A percentile compares a stretch with the other conserved stretches of the same genome.
Conservation (phyloP, 352 stramenopile genomes). For the Globisporangium uncinulatum region DNA sequence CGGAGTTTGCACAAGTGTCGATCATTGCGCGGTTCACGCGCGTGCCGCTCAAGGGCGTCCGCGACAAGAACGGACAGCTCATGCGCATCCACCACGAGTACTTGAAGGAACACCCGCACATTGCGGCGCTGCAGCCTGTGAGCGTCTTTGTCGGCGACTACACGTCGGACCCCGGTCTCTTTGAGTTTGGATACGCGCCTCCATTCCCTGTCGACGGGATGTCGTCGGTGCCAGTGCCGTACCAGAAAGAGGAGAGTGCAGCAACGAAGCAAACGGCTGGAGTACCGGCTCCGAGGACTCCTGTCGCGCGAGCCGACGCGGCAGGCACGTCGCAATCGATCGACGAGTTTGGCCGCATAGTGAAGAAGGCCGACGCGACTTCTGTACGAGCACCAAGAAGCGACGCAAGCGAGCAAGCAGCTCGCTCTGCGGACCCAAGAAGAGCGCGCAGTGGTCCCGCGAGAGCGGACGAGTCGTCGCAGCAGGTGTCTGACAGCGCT, state of each 20-base stretch:
- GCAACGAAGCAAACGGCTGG: slow-evolving; percentile 7
- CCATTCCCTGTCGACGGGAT: slow-evolving; percentile 50
- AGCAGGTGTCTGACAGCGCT: not conserved
- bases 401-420: slow-evolving; percentile 2
- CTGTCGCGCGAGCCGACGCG: not conserved
- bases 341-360: slow-evolving; percentile 58
- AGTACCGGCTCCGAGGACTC: not conserved
- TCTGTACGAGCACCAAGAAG: not conserved
- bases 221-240: slow-evolving; percentile 42
- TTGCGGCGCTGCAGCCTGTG: slow-evolving; percentile 43
- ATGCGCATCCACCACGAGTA: slow-evolving; percentile 73
- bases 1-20: slow-evolving; percentile 69
- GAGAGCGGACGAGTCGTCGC: not conserved
- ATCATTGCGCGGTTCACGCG: slow-evolving; percentile 68
- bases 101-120: slow-evolving; percentile 60
- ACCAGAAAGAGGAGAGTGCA: slow-evolving; percentile 29
- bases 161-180: slow-evolving; percentile 43
- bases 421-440: slow-evolving; percentile 19
- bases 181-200: slow-evolving; percentile 66
- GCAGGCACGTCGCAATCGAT: slow-evolving; percentile 12
- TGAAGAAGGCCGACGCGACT: slow-evolving; percentile 15
- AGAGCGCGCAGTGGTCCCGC: not conserved
- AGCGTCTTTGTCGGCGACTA: slow-evolving; percentile 38
- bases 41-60: slow-evolving; percentile 49
- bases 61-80: slow-evolving; percentile 76